Evolutionary conservation across 2,329 filamentous ascomycete species (phyloP), one percentile per base, ranked within the genome.

Genomic region (Cyphellophora europaea): DNA sequence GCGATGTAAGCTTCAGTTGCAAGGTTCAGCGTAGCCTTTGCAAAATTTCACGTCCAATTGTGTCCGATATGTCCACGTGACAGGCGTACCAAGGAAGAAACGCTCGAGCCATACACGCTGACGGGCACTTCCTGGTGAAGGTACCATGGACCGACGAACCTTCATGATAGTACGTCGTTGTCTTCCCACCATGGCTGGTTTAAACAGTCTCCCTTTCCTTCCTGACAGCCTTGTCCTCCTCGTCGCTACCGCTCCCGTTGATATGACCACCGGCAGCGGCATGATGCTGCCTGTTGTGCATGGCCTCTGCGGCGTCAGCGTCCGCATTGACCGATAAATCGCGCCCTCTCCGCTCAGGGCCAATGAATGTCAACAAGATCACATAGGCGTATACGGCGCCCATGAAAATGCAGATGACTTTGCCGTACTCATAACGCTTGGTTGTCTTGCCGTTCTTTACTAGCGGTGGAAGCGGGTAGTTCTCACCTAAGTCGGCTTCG

Each of bases 351-450:
- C 59, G 57, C 51, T 72, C 68, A 0, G 68, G 68, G 2, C 68
- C 68, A 3, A 66, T 43, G 16, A 65, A 52, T 15, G 61, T 63
- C 34, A 63, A 38, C 3, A 78, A 6, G 40, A 79, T 74, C 4
- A 69, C 62, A 52, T 77, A 79, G 2, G 61, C 71, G 48, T 66
- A 93, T 1, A 93, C 85, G 47, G 80, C 86, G 1, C 71, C 87
- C 82, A 94, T 87, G 60, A 94, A 93, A 52, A 93, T 91, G 53
- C 79, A 85, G 44, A 93, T 89, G 6, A 93, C 85, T 48, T 79
- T 79, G 25, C 84, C 85, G 48, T 93, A 93, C 40, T 84, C 63
- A 55, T 80, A 85, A 3, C 80, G 65, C 30, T 59, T 56, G 25
- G 47, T 42, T 12, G 27, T 41, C 19, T 60, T 55, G 0, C 62